phyloP scores from a whole-genome alignment of 352 stramenopile genomes.

The Pythium biforme region DNA sequence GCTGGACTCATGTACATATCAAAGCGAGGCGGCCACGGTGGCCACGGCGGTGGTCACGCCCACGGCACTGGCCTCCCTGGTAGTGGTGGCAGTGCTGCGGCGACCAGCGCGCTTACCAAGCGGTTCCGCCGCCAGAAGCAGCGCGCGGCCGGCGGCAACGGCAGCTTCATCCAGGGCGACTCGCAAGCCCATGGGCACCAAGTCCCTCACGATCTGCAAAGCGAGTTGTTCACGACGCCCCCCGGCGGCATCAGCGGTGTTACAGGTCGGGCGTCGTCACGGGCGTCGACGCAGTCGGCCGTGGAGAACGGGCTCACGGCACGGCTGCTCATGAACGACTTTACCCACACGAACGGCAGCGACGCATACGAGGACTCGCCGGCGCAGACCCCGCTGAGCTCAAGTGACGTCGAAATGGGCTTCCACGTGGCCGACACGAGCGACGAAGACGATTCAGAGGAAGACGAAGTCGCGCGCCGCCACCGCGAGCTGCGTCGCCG shows the following conservation, averaged over 20 bases:
- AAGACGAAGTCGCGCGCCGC: background rate
- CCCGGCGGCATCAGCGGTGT: conserved; percentile 1
- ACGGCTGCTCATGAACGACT: conserved; percentile 28
- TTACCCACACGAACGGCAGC: conserved; percentile 21
- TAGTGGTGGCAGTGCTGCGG: background rate
- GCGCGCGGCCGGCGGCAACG: conserved; percentile 2
- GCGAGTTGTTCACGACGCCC: conserved; percentile 8
- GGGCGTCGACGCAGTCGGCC: conserved; percentile 1
- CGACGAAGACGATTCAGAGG: conserved; percentile 16
- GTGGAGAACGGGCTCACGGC: conserved; percentile 22
- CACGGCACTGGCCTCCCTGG: conserved; percentile 4
- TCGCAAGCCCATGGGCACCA: background rate
- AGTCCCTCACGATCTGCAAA: too few relatives aligned
- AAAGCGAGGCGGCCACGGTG: conserved; percentile 5
- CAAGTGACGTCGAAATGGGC: conserved; percentile 26
- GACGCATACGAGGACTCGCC: conserved; percentile 16
- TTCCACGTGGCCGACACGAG: conserved; percentile 24
- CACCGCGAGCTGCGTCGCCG: background rate
- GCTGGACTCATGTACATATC: conserved; percentile 33
- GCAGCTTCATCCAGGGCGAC: background rate
- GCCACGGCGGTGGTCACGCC: background rate
- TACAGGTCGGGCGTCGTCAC: background rate
- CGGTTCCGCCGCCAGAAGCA: conserved; percentile 54
- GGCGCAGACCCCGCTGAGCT: conserved; percentile 12
- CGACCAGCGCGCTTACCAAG: conserved; percentile 16